Evolutionary conservation across 345 rosid genomes (phyloP).

Genomic region (Draba incana): DNA sequence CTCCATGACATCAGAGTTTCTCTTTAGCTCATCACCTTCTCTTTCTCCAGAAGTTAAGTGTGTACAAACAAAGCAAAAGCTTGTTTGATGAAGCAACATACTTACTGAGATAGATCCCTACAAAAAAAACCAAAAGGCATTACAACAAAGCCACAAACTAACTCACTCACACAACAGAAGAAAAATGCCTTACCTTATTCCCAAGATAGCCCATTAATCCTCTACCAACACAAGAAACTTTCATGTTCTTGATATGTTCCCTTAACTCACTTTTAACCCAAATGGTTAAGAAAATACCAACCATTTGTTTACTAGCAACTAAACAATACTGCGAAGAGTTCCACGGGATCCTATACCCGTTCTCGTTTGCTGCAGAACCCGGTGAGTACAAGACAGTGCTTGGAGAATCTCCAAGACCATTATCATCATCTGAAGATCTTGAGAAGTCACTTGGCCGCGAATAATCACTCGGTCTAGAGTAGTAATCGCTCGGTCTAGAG

Average conservation of each 20-base stretch:
- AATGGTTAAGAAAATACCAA: constrained; percentile 87
- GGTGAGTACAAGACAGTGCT: constrained; percentile 89
- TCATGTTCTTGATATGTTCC: constrained; percentile 89
- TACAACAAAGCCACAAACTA: neutral
- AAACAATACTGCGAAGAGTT: constrained; percentile 76
- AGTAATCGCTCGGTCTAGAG: constrained; percentile 49
- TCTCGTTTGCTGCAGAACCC: constrained; percentile 62
- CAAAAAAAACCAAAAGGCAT: constrained; percentile 16
- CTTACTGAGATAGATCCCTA: constrained; percentile 98
- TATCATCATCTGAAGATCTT: constrained; percentile 96
- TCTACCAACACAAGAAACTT: constrained; percentile 96
- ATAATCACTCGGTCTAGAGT: constrained; percentile 83
- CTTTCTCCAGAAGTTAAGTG: constrained; percentile 47
- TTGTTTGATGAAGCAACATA: constrained; percentile 76
- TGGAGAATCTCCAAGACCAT: constrained; percentile 87
- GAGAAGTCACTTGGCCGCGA: constrained; percentile 94
- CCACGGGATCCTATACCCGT: constrained; percentile 71
- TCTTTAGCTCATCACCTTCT: constrained; percentile 46
- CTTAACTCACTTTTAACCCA: constrained; percentile 93
- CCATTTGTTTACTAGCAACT: constrained; percentile 97
- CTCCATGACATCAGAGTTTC: constrained; percentile 50
- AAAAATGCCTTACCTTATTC: constrained; percentile 68
- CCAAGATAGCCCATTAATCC: constrained; percentile 99
- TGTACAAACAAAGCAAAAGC: constrained; percentile 46
- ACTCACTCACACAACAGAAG: neutral